Evolutionary conservation across 805 yeast species (phyloP).

Genomic region (Zygosaccharomyces bailii): DNA sequence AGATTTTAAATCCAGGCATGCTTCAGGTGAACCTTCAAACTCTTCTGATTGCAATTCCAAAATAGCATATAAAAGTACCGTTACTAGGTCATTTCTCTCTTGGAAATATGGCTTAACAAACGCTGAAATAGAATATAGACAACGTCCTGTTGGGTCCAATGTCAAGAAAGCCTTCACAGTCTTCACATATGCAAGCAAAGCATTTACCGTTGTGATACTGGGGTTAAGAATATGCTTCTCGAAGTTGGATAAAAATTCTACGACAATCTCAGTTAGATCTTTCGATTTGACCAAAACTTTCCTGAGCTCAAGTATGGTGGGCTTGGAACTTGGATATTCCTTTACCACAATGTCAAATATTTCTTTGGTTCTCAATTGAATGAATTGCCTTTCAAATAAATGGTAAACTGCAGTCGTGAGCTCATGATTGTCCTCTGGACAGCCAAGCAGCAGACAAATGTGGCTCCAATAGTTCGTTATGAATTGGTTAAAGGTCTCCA

Average conservation of each 20-base stretch:
- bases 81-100: conserved; percentile 69
- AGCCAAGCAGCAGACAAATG: conserved; percentile 21
- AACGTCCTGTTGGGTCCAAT: conserved; percentile 84
- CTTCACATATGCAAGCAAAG: conserved; percentile 64
- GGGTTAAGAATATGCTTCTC: conserved; percentile 55
- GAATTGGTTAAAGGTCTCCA: conserved; percentile 30
- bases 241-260: conserved; percentile 22
- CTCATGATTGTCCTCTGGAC: conserved; percentile 30
- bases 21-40: conserved; percentile 10
- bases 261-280: conserved; percentile 17
- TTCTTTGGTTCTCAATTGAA: conserved; percentile 49
- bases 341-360: conserved; percentile 53
- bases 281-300: conserved; percentile 44
- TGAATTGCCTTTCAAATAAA: conserved; percentile 28
- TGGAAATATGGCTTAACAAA: conserved; percentile 72
- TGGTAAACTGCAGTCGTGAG: conserved; percentile 25
- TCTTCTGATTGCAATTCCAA: conserved; percentile 40
- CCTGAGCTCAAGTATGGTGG: conserved; percentile 59
- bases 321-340: conserved; percentile 48
- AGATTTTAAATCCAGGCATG: conserved; percentile 9
- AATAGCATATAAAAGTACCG: conserved; percentile 66
- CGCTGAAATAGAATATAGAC: conserved; percentile 71
- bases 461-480: conserved; percentile 27
- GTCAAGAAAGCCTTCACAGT: conserved; percentile 67
- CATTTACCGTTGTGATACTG: conserved; percentile 73